phyloP scores from a whole-genome alignment of 2,329 filamentous ascomycete genomes.

The Mycosphaerelloides madeirae region DNA sequence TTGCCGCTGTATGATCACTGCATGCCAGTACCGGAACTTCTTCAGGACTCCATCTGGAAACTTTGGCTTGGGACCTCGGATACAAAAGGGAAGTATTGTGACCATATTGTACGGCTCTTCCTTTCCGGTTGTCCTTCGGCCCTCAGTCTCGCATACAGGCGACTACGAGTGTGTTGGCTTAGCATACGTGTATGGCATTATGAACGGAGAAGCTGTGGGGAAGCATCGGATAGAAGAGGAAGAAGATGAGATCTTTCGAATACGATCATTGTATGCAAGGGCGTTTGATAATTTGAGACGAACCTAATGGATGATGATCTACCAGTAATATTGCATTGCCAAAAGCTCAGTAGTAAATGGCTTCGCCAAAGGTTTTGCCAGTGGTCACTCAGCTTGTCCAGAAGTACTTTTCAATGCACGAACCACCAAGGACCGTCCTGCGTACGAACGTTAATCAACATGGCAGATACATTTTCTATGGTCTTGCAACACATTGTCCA shows the following conservation, averaged over 20 bases:
- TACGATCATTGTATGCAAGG: background rate
- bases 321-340: too few species aligned
- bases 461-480: too few species aligned
- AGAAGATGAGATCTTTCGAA: background rate
- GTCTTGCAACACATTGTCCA: too few species aligned
- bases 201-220: constrained; percentile 1
- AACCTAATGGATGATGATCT: too few species aligned
- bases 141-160: background rate
- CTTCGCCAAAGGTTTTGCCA: too few species aligned
- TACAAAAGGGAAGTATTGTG: background rate
- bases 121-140: background rate
- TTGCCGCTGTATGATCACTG: too few species aligned
- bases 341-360: too few species aligned
- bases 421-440: too few species aligned
- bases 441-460: too few species aligned
- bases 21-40: background rate
- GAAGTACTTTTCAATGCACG: too few species aligned
- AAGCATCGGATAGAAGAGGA: background rate
- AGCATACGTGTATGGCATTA: background rate
- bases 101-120: background rate
- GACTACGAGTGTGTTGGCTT: constrained; percentile 1
- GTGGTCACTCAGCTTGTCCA: too few species aligned
- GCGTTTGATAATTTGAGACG: background rate
- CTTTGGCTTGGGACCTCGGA: background rate
- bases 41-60: background rate